Conservation (phyloP, 129 eudicot genomes). For the Tanacetum coccineum region DNA sequence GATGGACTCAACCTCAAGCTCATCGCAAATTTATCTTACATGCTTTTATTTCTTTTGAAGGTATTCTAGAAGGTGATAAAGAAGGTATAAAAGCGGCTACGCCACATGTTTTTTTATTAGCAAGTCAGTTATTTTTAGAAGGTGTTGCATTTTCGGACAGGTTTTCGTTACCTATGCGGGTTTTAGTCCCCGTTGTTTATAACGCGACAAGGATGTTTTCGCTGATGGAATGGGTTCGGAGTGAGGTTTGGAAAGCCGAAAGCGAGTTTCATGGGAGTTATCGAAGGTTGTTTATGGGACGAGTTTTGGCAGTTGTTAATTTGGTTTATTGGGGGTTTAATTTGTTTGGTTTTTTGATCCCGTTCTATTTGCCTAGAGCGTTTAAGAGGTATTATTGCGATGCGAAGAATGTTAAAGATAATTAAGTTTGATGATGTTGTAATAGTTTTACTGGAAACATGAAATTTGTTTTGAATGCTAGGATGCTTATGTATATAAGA, state of each 20-base stretch:
- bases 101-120: constrained; percentile 62
- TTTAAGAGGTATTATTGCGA: constrained; percentile 54
- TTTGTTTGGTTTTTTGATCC: constrained; percentile 81
- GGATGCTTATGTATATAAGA: not conserved
- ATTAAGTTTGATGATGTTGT: not conserved
- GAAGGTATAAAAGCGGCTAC: constrained; percentile 80
- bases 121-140: constrained; percentile 74
- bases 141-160: constrained; percentile 52
- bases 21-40: too few relatives aligned
- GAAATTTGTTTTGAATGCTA: not conserved
- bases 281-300: constrained; percentile 54
- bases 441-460: not conserved
- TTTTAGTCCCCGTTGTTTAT: constrained; percentile 67
- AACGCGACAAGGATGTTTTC: constrained; percentile 60
- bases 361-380: constrained; percentile 59
- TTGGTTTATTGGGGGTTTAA: constrained; percentile 71
- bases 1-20: too few relatives aligned
- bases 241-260: constrained; percentile 49
- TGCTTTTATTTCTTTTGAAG: constrained; percentile 30
- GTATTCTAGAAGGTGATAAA: constrained; percentile 56
- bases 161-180: constrained; percentile 73
- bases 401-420: constrained; percentile 21
- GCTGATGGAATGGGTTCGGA: constrained; percentile 61
- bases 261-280: constrained; percentile 21
- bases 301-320: constrained; percentile 57